Evolutionary conservation across 495 filamentous ascomycete species (phyloP), one percentile per base, ranked within the genome.

Genomic region (Astrocystis sublimbata): DNA sequence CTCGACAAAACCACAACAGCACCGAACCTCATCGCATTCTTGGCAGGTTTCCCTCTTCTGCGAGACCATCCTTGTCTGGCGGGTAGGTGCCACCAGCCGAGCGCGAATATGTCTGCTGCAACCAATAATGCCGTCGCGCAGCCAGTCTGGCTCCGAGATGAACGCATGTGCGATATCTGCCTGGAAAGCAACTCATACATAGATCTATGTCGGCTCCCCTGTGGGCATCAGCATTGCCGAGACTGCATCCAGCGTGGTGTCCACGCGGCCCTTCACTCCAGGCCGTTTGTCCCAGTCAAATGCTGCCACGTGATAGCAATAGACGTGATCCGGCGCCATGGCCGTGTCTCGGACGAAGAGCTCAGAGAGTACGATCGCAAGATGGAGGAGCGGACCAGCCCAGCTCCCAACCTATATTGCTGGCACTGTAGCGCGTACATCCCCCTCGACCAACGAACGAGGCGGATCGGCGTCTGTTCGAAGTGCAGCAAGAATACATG

Each of bases 221-320:
- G 56, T 31, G 3, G 10, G 0, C 62, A 64, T 31, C 4, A 3
- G 4, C 56, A 64, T 36, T 64, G 62, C 33, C 21, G 2, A 12
- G 3, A 36, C 9, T 64, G 62, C 33, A 3, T 64, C 0, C 19
- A 2, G 6, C 0, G 1, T 2, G 54, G 47, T 30, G 23, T 12
- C 13, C 13, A 4, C 21, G 5, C n/a, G 6, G 46, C 62, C 15
- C 38, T 64, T 5, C 9, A 8, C 1, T 54, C 62, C 6, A 36
- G 13, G 0, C 58, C 63, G 5, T 65, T 65, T 38, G 17, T 10
- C n/a, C 63, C 58, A 3, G 63, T 58, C 5, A 61, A 42, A 49
- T 65, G 63, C 26, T 65, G 63, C 19, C 0, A 0, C 0, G 35
- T 61, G 4, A 42, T 61, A 15, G 4, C 42, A 10, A n/a, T 13